These are phyloP conservation scores for Apiotrichum domesticum DNA, from an alignment of 1,284 basidiomycete genomes.

Conservation along the genomic window DNA sequence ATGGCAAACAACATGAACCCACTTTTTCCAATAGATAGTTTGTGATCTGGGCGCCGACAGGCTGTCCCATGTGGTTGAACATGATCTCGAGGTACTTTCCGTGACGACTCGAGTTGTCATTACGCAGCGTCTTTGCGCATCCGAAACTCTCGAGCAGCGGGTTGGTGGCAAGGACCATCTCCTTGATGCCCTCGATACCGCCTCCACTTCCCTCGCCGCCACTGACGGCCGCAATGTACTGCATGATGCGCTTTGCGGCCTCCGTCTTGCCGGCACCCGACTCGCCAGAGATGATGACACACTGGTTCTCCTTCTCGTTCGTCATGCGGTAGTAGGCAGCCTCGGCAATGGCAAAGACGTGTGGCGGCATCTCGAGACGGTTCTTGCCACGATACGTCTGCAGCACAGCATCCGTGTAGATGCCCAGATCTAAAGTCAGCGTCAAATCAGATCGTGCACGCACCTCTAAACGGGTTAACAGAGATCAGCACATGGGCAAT, in stretches of 20 bases:
- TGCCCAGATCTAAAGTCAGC: slow-evolving; percentile 69
- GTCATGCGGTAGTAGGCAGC: slow-evolving; percentile 99
- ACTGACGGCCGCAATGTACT: slow-evolving; percentile 96
- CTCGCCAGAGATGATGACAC: slow-evolving; percentile 99
- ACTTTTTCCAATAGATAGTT: slow-evolving; percentile 96
- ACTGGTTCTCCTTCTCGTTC: slow-evolving; percentile 98
- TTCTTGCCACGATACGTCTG: slow-evolving; percentile 94
- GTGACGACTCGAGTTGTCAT: slow-evolving; percentile 98
- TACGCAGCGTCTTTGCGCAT: slow-evolving; percentile 96
- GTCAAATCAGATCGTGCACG: slow-evolving; percentile 16
- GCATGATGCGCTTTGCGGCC: slow-evolving; percentile 98
- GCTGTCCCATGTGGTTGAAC: slow-evolving; percentile 89
- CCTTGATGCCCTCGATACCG: slow-evolving; percentile 89
- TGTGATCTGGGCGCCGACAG: slow-evolving; percentile 95
- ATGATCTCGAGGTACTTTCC: slow-evolving; percentile 99
- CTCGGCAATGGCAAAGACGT: slow-evolving; percentile 97
- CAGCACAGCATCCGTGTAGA: slow-evolving; percentile 86
- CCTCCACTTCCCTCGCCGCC: slow-evolving; percentile 58
- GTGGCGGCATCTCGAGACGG: slow-evolving; percentile 92
- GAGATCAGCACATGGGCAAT: slow-evolving; percentile 97
- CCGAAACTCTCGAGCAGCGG: slow-evolving; percentile 97
- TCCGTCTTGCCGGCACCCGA: slow-evolving; percentile 97
- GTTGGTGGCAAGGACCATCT: slow-evolving; percentile 99
- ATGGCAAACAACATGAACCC: neutral
- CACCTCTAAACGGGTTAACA: slow-evolving; percentile 95